Conservation (phyloP, 352 stramenopile genomes). For the Aphanomyces astaci region DNA sequence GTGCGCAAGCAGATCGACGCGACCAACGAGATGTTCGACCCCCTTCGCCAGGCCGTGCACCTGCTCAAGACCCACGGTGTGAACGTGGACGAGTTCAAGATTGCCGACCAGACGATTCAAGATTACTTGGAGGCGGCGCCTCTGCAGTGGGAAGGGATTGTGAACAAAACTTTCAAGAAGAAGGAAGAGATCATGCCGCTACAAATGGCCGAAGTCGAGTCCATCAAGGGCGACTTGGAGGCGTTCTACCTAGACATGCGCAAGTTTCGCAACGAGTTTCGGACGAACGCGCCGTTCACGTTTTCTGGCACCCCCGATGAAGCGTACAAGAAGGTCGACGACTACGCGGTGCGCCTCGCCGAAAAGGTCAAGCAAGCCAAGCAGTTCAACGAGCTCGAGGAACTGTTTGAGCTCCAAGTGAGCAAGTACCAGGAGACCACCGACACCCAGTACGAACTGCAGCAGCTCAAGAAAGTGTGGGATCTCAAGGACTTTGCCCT, state of each 20-base stretch:
- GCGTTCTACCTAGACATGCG: conserved; percentile 91
- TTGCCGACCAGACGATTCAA: conserved; percentile 66
- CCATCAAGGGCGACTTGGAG: conserved; percentile 91
- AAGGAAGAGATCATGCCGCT: conserved; percentile 97
- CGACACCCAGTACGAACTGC: conserved; percentile 80
- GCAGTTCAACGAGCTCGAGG: conserved; percentile 81
- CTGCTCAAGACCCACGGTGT: conserved; percentile 91
- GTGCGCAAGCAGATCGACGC: conserved; percentile 90
- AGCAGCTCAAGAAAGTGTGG: conserved; percentile 84
- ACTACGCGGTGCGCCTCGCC: conserved; percentile 53
- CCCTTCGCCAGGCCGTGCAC: conserved; percentile 89
- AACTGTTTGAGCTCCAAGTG: conserved; percentile 81
- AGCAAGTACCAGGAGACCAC: conserved; percentile 84
- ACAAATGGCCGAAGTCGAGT: conserved; percentile 93
- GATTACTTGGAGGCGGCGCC: conserved; percentile 94
- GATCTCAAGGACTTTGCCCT: conserved; percentile 77
- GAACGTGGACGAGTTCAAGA: conserved; percentile 87
- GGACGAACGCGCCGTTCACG: conserved; percentile 90
- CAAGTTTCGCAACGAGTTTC: conserved; percentile 93
- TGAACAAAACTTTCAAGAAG: conserved; percentile 98
- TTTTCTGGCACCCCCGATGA: conserved; percentile 78
- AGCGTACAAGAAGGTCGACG: conserved; percentile 78
- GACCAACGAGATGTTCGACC: conserved; percentile 92
- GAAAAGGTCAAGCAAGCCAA: conserved; percentile 78
- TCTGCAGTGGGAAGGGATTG: conserved; percentile 95